Evolutionary conservation across 805 yeast genomes (phyloP).

Genomic region (Ogataea populi-albae): DNA sequence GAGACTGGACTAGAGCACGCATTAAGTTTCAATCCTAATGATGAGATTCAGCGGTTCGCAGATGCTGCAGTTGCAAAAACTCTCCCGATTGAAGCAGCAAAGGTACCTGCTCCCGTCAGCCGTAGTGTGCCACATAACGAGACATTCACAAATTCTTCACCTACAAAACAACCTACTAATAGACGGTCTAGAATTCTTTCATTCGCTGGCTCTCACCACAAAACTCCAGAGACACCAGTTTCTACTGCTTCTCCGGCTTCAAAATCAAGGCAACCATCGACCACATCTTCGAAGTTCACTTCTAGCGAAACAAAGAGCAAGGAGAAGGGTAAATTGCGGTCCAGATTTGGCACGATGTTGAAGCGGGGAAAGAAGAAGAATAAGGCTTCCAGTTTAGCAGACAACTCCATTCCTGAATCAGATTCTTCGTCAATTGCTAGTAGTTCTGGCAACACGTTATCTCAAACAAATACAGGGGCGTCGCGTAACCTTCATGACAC

Average conservation of each 20-base stretch:
- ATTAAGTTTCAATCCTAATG: slow-evolving; percentile 59
- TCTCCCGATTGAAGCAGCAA: slow-evolving; percentile 27
- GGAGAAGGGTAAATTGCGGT: slow-evolving; percentile 46
- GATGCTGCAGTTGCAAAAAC: slow-evolving; percentile 30
- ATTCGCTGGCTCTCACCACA: slow-evolving; percentile 9
- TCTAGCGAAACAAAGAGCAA: slow-evolving; percentile 19
- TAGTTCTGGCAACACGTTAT: slow-evolving; percentile 6
- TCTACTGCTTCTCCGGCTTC: slow-evolving; percentile 10
- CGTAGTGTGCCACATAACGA: not conserved
- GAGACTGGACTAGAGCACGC: slow-evolving; percentile 67
- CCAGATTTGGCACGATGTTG: slow-evolving; percentile 74
- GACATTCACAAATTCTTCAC: not conserved
- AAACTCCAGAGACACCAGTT: slow-evolving; percentile 1
- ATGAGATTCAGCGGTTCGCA: slow-evolving; percentile 59
- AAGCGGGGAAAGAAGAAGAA: slow-evolving; percentile 53
- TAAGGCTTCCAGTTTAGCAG: slow-evolving; percentile 26
- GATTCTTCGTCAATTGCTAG: slow-evolving; percentile 30
- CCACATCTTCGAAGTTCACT: slow-evolving; percentile 11
- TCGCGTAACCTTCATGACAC: slow-evolving; percentile 1
- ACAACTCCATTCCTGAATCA: slow-evolving; percentile 31
- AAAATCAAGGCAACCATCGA: slow-evolving; percentile 16
- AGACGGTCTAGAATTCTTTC: slow-evolving; percentile 13
- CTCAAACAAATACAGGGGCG: slow-evolving; percentile 1
- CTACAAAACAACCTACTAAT: slow-evolving; percentile 6
- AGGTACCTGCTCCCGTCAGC: slow-evolving; percentile 5